Conservation (phyloP, 371 early-diverging fungal genomes). For the Conidiobolus coronatus region DNA sequence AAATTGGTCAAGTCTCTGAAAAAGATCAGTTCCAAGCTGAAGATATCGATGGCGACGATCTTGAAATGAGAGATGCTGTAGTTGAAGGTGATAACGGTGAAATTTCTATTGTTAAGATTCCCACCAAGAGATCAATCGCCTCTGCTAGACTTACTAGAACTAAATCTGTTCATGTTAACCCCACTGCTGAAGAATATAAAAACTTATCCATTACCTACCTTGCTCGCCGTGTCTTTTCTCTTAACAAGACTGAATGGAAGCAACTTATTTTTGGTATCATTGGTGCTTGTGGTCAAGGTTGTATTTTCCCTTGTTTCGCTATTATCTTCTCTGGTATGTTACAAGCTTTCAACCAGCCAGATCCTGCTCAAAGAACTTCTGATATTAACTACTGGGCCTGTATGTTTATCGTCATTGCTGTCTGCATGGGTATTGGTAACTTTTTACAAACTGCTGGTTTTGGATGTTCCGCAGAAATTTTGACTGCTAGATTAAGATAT, state of each 20-base stretch:
- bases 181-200: no score
- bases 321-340: conserved; percentile 26
- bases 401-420: conserved; percentile 37
- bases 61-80: not conserved
- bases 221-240: conserved; percentile 1
- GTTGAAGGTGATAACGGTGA: no score
- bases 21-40: not conserved
- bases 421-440: conserved; percentile 20
- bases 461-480: conserved; percentile 24
- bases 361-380: no score
- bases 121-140: not conserved
- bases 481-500: conserved; percentile 31
- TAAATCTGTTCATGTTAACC: not conserved
- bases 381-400: conserved; percentile 48
- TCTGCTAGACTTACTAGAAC: conserved; percentile 2
- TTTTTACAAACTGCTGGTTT: conserved; percentile 15
- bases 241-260: conserved; percentile 9
- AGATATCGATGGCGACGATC: not conserved
- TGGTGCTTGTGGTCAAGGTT: conserved; percentile 7
- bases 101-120: not conserved
- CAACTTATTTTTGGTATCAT: conserved; percentile 6
- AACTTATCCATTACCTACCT: not conserved
- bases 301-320: conserved; percentile 17
- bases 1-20: conserved; percentile 2
- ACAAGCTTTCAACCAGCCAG: conserved; percentile 10